Evolutionary conservation across 2,329 filamentous ascomycete genomes (phyloP).

Genomic region (Penicillium sp.): DNA sequence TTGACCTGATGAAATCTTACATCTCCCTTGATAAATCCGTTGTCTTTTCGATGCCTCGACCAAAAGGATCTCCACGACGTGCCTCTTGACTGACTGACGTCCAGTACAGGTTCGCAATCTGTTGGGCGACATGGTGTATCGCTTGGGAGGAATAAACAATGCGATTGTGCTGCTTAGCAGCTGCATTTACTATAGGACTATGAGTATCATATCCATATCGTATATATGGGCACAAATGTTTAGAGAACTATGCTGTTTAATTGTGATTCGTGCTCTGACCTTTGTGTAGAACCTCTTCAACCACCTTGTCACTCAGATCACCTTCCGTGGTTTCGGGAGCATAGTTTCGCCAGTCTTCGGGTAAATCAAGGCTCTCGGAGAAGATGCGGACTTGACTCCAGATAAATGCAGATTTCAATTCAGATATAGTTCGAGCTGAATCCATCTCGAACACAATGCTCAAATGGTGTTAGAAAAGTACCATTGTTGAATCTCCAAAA

Average conservation of each 20-base stretch:
- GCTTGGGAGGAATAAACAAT: slow-evolving; percentile 54
- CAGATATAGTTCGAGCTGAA: slow-evolving; percentile 44
- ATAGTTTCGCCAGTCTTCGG: slow-evolving; percentile 47
- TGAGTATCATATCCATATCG: neutral
- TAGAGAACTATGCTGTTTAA: neutral
- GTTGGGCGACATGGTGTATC: slow-evolving; percentile 54
- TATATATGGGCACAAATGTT: too few relatives aligned
- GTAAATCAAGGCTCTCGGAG: slow-evolving; percentile 47
- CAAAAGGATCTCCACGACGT: slow-evolving; percentile 20
- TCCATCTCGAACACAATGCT: slow-evolving; percentile 29
- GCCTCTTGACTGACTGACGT: slow-evolving; percentile 42
- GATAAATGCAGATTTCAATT: slow-evolving; percentile 52
- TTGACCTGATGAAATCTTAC: slow-evolving; percentile 22
- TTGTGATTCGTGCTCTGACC: slow-evolving; percentile 28
- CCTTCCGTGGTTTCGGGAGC: slow-evolving; percentile 41
- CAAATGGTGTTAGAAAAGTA: neutral
- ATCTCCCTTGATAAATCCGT: slow-evolving; percentile 38
- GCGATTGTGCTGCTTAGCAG: slow-evolving; percentile 52
- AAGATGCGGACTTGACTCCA: slow-evolving; percentile 52
- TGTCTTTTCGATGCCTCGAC: slow-evolving; percentile 35
- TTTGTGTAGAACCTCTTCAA: slow-evolving; percentile 52
- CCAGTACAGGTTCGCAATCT: slow-evolving; percentile 56
- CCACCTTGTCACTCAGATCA: slow-evolving; percentile 47
- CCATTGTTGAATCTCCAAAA: slow-evolving; percentile 13
- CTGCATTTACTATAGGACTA: slow-evolving; percentile 47